Conservation (phyloP, 176 grass and related monocot genomes). For the Oryza nivara region DNA sequence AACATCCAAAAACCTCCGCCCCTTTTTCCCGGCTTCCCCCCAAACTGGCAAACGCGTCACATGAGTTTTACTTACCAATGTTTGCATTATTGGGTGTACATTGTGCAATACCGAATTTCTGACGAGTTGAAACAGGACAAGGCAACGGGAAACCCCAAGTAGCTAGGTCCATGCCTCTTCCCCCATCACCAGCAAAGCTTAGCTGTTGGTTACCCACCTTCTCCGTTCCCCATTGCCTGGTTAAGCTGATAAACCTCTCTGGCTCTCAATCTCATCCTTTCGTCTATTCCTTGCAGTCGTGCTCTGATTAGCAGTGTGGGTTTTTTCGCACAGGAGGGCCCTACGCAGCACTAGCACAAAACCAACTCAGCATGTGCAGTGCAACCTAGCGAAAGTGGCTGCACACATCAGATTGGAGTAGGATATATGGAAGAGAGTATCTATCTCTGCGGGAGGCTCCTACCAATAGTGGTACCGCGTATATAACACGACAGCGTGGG, state of each 20-base stretch:
- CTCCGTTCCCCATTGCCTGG: background rate
- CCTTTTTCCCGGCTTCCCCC: background rate
- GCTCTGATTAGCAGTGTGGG: background rate
- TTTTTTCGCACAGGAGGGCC: background rate
- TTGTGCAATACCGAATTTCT: background rate
- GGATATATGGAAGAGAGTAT: slow-evolving; percentile 15
- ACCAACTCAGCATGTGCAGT: slow-evolving; percentile 44
- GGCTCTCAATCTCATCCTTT: background rate
- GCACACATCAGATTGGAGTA: background rate
- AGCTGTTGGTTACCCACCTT: slow-evolving; percentile 43
- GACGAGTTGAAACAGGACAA: slow-evolving; percentile 14
- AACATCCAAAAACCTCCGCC: background rate
- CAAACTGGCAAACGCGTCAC: background rate
- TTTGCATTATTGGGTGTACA: background rate
- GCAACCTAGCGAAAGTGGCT: slow-evolving; percentile 7
- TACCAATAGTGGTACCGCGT: slow-evolving; percentile 42
- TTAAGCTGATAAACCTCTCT: background rate
- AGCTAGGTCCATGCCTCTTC: slow-evolving; percentile 13
- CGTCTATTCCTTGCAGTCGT: too few relatives aligned
- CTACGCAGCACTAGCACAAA: slow-evolving; percentile 17
- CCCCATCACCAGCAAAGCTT: slow-evolving; percentile 47
- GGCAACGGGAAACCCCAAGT: slow-evolving; percentile 8
- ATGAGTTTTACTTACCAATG: background rate
- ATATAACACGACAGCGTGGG: slow-evolving; percentile 33
- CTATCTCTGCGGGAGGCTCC: background rate